Evolutionary conservation across 352 stramenopile species (phyloP), one percentile per base, ranked within the genome.

Genomic region (Halophytophthora batemanensis): DNA sequence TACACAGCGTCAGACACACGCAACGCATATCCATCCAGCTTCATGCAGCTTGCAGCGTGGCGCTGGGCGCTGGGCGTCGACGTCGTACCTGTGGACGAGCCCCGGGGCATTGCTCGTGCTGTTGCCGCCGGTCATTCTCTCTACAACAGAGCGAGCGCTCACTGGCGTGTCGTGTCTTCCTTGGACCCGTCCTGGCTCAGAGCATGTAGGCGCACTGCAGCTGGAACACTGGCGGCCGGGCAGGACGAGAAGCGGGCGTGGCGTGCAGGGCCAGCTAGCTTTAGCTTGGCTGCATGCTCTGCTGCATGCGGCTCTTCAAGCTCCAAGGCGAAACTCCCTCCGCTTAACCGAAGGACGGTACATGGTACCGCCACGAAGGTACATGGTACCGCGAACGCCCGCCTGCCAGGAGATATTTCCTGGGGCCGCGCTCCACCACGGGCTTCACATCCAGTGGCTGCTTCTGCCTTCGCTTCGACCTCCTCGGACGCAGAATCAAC

Each of bases 361-460:
- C n/a, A n/a, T n/a, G n/a, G n/a, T n/a, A n/a, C n/a, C n/a, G n/a
- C n/a, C n/a, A n/a, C n/a, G n/a, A n/a, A n/a, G n/a, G n/a, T n/a
- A n/a, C n/a, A 8, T 36, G 41, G 29, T 28, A 5, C 31, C 28
- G 15, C 41, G 31, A 22, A 25, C 50, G 31, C 19, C 29, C 38
- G 22, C 46, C 59, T n/a, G n/a, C n/a, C 63, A 77, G 58, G 49
- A 72, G 59, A 78, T 67, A 67, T 76, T 75, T 74, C 64, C 52
- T 44, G 41, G 35, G 45, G 21, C 50, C 39, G 48, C 39, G 48
- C 51, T 61, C 43, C 57, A 58, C 57, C 61, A 59, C 55, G 57
- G 61, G 45, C 52, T 59, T 66, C 47, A 18, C 22, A 31, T 31
- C 25, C 25, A 31, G 25, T 31, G 25, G 18, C 18, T 21, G 19